Conservation (phyloP, 495 filamentous ascomycete genomes). For the Penicillium psychrofluorescens region DNA sequence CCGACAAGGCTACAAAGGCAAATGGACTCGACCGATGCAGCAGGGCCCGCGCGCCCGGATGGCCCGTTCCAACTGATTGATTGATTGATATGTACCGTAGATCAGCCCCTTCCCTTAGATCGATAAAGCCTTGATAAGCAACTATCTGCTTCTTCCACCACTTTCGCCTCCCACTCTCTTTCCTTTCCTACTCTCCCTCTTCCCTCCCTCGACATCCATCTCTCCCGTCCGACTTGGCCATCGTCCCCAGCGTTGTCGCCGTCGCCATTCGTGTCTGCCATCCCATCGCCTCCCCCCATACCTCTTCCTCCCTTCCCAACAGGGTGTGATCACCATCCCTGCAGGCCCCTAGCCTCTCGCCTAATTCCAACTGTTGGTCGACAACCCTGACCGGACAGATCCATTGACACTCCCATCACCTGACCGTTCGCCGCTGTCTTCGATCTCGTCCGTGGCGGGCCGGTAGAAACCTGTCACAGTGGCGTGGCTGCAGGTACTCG, state of each 20-base stretch:
- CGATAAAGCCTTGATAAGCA: constrained; percentile 16
- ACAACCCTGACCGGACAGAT: neutral
- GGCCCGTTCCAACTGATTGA: constrained; percentile 2
- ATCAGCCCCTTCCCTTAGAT: constrained; percentile 24
- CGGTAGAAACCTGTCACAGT: neutral
- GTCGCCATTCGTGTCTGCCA: no score
- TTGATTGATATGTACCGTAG: constrained; percentile 21
- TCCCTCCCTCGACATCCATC: neutral
- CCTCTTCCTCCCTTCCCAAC: constrained; percentile 1
- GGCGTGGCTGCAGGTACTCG: constrained; percentile 11
- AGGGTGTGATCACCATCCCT: constrained; percentile 15
- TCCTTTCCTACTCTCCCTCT: neutral
- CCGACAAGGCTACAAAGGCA: constrained; percentile 11
- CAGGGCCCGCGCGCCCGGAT: no score
- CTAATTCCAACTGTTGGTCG: constrained; percentile 9
- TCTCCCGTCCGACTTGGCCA: no score
- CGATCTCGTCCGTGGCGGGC: no score
- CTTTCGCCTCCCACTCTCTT: neutral
- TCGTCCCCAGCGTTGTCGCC: no score
- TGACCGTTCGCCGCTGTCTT: no score
- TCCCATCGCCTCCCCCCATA: neutral
- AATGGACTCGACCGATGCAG: no score
- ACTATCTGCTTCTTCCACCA: neutral
- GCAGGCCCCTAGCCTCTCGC: constrained; percentile 15
- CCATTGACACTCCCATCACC: neutral